Base-by-base conservation (phyloP, 164 flowering plant genomes). In the Cinnamomum micranthum region DNA sequence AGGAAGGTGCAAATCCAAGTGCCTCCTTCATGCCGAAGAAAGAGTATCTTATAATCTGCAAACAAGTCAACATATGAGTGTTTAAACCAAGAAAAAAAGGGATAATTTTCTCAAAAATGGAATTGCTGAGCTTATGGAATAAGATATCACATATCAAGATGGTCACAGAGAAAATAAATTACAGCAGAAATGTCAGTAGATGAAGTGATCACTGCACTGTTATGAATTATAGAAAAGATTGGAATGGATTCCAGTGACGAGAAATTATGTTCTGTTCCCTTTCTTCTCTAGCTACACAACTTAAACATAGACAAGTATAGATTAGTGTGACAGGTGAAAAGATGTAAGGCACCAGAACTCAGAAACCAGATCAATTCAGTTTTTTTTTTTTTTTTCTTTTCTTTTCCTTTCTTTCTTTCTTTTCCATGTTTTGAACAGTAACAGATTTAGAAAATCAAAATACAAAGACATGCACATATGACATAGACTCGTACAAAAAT, bases 11-110 rank as follows among this genome's bases (percentile, higher is more conserved):
- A 83, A 80, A 90, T 65, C 99, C 98, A 70, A 95, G 78, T 22
- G 86, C 87, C 82, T 95, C 97, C 81, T 95, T 95, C 76, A 82
- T 41, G 71, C 99, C 98, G 84, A 93, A 95, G 87, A 93, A 95
- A 47, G 93, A 85, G 80, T 94, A 94, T 33, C 98, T 76, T 75
- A 95, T 91, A 66, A 92, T 89, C 93, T 91, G 88, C 76, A 78
- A 65, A 60, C 59, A 68, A 81, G 52, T 50, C 58, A 50, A 55
- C 27, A 25, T 69, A 67, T 50, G n/a, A 74, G 14, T 25, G 68
- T 58, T 52, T 24, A 23, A 2, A 25, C 19, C 23, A 59, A n/a
- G n/a, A 33, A 17, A 33, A 17, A 25, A 69, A 6, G 28, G 31
- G 14, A 4, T 24, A 23, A 55, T 14, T 55, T 55, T 55, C 60